A percentile compares a stretch with the other conserved stretches of the same genome.
phyloP scores from a whole-genome alignment of 2,329 filamentous ascomycete species.

The Colletotrichum truncatum region DNA sequence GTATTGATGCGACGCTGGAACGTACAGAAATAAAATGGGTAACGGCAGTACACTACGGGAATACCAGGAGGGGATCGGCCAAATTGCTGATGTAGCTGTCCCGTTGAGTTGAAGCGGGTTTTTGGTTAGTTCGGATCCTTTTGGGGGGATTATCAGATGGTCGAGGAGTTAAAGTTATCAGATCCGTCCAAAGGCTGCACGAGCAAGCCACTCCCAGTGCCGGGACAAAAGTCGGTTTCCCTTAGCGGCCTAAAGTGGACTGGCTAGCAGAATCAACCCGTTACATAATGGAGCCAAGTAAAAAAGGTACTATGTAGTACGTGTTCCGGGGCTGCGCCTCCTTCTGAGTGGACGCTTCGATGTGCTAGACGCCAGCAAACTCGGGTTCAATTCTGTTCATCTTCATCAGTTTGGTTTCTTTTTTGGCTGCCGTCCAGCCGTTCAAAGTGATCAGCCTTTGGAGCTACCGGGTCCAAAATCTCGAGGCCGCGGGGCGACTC shows the following conservation, averaged over 20 bases:
- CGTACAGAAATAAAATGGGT: background rate
- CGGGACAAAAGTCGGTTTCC: background rate
- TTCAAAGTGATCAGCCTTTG: slow-evolving; percentile 12
- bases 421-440: slow-evolving; percentile 7
- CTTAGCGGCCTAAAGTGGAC: slow-evolving; percentile 10
- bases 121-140: background rate
- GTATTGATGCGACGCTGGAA: slow-evolving; percentile 1
- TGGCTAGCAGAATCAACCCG: background rate
- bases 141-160: slow-evolving; percentile 26
- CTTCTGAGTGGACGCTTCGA: slow-evolving; percentile 4
- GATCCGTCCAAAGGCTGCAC: slow-evolving; percentile 28
- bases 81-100: background rate
- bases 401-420: background rate
- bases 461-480: slow-evolving; percentile 3
- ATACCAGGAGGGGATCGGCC: background rate
- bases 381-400: background rate
- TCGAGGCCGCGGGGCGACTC: background rate
- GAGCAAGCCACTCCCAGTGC: slow-evolving; percentile 23
- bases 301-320: too few species aligned
- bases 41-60: background rate
- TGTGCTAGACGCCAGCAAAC: background rate
- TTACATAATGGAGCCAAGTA: slow-evolving; percentile 9
- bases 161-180: slow-evolving; percentile 34
- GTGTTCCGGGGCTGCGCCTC: slow-evolving; percentile 12
- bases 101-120: background rate